Evolutionary conservation across 2,329 filamentous ascomycete genomes (phyloP).

Genomic region (Stagonosporopsis rhizophila): DNA sequence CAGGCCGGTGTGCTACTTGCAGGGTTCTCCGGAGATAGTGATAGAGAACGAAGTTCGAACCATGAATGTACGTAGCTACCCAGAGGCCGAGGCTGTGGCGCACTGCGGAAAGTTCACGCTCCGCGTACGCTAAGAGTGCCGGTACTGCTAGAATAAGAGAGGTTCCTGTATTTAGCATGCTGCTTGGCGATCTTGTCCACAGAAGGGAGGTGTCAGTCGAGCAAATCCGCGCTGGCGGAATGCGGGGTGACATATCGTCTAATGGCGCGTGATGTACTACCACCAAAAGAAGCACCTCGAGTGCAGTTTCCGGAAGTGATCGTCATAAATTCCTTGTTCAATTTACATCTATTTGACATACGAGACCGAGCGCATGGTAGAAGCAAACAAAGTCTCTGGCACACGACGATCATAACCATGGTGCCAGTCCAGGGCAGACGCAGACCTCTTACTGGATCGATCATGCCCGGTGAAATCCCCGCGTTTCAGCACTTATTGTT

Average conservation of each 20-base stretch:
- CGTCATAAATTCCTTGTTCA: neutral
- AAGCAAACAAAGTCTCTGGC: slow-evolving; percentile 1
- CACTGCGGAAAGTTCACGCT: slow-evolving; percentile 6
- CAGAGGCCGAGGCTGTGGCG: slow-evolving; percentile 11
- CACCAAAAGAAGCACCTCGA: neutral
- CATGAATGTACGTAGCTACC: neutral
- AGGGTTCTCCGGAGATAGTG: neutral
- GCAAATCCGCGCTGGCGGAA: slow-evolving; percentile 7
- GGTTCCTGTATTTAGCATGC: slow-evolving; percentile 13
- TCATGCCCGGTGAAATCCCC: neutral
- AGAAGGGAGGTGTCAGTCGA: slow-evolving; percentile 2
- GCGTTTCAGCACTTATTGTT: neutral
- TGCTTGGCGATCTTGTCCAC: slow-evolving; percentile 10
- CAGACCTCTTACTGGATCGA: slow-evolving; percentile 1
- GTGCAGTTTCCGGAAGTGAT: slow-evolving; percentile 3
- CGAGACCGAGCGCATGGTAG: neutral
- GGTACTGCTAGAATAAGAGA: slow-evolving; percentile 4
- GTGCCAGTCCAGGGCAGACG: neutral
- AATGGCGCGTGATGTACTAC: slow-evolving; percentile 15
- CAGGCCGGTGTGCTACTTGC: neutral
- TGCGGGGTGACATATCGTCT: slow-evolving; percentile 14
- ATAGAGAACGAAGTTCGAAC: neutral
- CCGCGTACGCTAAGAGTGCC: slow-evolving; percentile 3
- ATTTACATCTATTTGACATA: neutral
- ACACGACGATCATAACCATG: slow-evolving; percentile 4